Evolutionary conservation across 129 eudicot species (phyloP).

Genomic region (Flaveria trinervia): DNA sequence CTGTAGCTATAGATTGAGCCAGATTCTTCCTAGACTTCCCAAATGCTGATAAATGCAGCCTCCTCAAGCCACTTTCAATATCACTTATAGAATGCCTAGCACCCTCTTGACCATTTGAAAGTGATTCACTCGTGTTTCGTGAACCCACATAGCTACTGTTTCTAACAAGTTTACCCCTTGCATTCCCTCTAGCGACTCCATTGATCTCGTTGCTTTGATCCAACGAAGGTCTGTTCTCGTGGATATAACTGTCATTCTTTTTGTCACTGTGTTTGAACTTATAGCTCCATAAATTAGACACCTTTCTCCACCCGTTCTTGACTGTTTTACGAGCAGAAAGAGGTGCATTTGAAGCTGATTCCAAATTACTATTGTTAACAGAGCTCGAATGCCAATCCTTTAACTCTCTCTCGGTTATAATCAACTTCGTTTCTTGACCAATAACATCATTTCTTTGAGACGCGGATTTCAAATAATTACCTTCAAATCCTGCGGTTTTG

Average conservation of each 20-base stretch:
- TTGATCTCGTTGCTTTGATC: constrained; percentile 34
- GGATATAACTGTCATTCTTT: constrained; percentile 27
- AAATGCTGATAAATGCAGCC: constrained; percentile 58
- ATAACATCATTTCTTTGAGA: constrained; percentile 45
- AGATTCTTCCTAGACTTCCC: constrained; percentile 23
- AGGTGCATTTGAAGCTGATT: constrained; percentile 28
- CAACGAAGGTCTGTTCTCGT: constrained; percentile 27
- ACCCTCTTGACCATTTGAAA: constrained; percentile 26
- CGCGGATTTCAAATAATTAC: constrained; percentile 34
- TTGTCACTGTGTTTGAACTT: constrained; percentile 40
- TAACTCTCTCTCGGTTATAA: constrained; percentile 80
- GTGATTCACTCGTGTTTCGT: constrained; percentile 43
- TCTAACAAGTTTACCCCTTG: constrained; percentile 43
- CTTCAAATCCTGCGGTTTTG: constrained; percentile 41
- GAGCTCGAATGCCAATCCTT: constrained; percentile 74
- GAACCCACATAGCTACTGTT: constrained; percentile 55
- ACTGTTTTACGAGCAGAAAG: constrained; percentile 31
- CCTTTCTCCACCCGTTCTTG: constrained; percentile 58
- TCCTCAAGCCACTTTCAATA: constrained; percentile 52
- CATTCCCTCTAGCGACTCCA: constrained; percentile 32
- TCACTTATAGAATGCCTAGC: constrained; percentile 45
- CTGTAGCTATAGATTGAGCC: not conserved
- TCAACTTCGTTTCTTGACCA: constrained; percentile 52
- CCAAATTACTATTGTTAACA: constrained; percentile 38
- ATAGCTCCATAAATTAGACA: constrained; percentile 54